Percentiles rank a stretch among this genome's conserved stretches.
These are phyloP conservation scores for Irpex sp. DNA, from an alignment of 1,284 basidiomycete genomes.

Conservation along the genomic window DNA sequence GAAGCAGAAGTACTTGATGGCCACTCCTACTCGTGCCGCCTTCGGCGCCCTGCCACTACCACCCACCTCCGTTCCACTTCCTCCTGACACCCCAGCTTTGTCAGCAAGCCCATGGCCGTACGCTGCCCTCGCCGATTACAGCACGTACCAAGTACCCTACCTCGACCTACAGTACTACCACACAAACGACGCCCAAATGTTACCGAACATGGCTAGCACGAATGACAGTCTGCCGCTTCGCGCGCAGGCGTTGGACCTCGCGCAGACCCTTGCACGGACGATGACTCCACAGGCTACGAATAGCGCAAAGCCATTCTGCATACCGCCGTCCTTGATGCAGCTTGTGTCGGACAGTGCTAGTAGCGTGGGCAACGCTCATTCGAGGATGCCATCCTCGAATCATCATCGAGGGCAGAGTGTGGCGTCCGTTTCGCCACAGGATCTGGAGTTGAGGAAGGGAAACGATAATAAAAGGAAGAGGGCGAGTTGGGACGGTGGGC, in stretches of 20 bases:
- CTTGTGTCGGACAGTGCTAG: conserved; percentile 18
- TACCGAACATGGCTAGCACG: conserved; percentile 14
- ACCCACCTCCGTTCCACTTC: conserved; percentile 12
- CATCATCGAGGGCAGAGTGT: conserved; percentile 56
- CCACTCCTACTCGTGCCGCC: conserved; percentile 23
- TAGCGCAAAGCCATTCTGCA: conserved; percentile 20
- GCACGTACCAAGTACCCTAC: conserved; percentile 59
- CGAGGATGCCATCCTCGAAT: conserved; percentile 13
- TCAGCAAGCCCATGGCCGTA: neutral
- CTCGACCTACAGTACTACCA: conserved; percentile 72
- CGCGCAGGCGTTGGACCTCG: conserved; percentile 66
- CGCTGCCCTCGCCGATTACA: conserved; percentile 1
- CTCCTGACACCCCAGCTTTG: neutral
- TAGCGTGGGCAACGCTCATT: neutral
- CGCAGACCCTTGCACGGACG: conserved; percentile 36
- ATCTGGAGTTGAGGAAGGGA: conserved; percentile 50
- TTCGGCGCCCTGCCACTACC: conserved; percentile 18
- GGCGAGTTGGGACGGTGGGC: conserved; percentile 69
- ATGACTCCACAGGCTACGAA: conserved; percentile 14
- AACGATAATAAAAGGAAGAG: conserved; percentile 68
- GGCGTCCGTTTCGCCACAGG: conserved; percentile 55
- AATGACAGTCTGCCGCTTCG: conserved; percentile 16
- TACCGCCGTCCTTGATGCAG: conserved; percentile 28
- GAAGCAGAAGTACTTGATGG: conserved; percentile 27
- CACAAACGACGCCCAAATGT: conserved; percentile 24